phyloP scores from a whole-genome alignment of 306 rosid species.

The Trifolium subterraneum region DNA sequence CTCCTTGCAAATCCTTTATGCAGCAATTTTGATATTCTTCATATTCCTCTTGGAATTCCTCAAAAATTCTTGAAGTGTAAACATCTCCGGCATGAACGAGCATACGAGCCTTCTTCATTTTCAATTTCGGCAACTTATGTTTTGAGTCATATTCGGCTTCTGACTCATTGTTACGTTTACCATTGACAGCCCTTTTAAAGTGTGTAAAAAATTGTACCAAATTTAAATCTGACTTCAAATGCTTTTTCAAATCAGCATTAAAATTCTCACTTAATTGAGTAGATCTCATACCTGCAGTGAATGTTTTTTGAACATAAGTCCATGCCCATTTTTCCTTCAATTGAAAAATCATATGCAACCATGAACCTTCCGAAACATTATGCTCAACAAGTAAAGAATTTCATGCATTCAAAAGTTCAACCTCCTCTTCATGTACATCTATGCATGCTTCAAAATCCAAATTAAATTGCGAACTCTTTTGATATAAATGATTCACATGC shows the following conservation, averaged over 20 bases:
- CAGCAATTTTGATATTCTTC: conserved; percentile 14
- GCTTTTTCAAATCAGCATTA: too few relatives aligned
- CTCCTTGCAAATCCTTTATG: background rate
- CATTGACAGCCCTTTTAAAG: too few relatives aligned
- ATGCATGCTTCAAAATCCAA: too few relatives aligned
- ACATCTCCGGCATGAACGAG: background rate
- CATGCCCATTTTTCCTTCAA: conserved; percentile 13
- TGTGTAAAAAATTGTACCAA: too few relatives aligned
- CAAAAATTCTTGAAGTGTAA: background rate
- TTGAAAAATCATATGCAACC: background rate
- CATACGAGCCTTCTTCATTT: background rate
- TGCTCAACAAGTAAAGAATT: background rate
- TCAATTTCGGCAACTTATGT: background rate
- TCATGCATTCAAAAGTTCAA: background rate
- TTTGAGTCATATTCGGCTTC: too few relatives aligned
- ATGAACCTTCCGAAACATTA: conserved; percentile 5
- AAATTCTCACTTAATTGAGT: too few relatives aligned
- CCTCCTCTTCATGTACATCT: background rate
- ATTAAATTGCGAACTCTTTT: background rate
- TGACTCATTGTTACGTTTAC: too few relatives aligned
- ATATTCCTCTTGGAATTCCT: conserved; percentile 17
- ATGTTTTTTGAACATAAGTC: too few relatives aligned
- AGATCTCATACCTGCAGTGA: too few relatives aligned
- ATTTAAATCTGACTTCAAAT: too few relatives aligned
- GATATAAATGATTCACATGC: conserved; percentile 12